Conservation (phyloP, 2,329 filamentous ascomycete genomes). For the Botrytis paeoniae region DNA sequence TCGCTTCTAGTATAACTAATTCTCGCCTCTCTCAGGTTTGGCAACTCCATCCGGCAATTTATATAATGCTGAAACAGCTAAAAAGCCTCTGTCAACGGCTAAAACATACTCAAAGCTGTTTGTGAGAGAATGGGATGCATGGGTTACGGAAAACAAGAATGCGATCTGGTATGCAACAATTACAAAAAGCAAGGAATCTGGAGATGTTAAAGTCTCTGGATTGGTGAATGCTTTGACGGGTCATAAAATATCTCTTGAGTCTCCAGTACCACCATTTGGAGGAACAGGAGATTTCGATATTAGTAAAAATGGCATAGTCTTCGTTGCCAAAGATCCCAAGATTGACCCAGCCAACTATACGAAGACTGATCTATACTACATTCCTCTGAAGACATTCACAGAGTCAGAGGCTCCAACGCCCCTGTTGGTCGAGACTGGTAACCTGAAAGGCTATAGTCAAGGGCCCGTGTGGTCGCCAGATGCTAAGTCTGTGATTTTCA, state of each 20-base stretch:
- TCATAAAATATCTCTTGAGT: slow-evolving; percentile 50
- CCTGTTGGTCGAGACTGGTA: slow-evolving; percentile 54
- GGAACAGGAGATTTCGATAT: slow-evolving; percentile 79
- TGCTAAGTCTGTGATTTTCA: slow-evolving; percentile 69
- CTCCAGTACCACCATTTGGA: slow-evolving; percentile 74
- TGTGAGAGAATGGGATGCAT: slow-evolving; percentile 82
- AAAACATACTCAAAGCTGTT: slow-evolving; percentile 73
- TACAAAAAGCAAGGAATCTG: slow-evolving; percentile 34
- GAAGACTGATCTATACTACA: slow-evolving; percentile 76
- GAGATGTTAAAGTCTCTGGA: slow-evolving; percentile 39
- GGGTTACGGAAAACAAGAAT: slow-evolving; percentile 64
- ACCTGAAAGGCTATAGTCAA: slow-evolving; percentile 61
- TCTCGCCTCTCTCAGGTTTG: slow-evolving; percentile 43
- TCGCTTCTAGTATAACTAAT: slow-evolving; percentile 7
- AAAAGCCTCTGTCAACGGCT: slow-evolving; percentile 60
- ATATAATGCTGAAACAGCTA: slow-evolving; percentile 60
- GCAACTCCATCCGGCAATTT: slow-evolving; percentile 67
- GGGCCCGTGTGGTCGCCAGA: slow-evolving; percentile 71
- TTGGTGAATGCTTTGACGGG: slow-evolving; percentile 61
- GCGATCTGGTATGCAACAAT: slow-evolving; percentile 72
- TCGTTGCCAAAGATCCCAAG: slow-evolving; percentile 71
- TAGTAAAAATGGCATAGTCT: slow-evolving; percentile 61
- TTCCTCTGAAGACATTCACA: slow-evolving; percentile 60
- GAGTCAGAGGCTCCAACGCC: slow-evolving; percentile 50
- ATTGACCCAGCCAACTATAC: slow-evolving; percentile 72